These are phyloP conservation scores for Trametes cinnabarina DNA, from an alignment of 768 basidiomycete genomes.

Conservation along the genomic window DNA sequence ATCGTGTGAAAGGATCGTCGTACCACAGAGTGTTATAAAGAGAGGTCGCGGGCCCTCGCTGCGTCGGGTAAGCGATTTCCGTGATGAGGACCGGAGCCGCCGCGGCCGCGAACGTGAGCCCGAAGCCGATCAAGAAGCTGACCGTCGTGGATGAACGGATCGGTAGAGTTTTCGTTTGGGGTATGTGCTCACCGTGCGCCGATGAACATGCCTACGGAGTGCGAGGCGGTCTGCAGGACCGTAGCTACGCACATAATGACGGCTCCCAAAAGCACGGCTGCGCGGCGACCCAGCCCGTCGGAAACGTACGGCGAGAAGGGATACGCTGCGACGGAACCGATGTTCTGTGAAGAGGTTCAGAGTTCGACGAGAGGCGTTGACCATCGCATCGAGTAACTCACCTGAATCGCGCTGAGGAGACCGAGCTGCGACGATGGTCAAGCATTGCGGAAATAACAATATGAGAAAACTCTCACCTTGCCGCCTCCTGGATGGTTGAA, in stretches of 20 bases:
- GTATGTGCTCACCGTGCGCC: slow-evolving; percentile 35
- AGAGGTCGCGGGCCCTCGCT: slow-evolving; percentile 45
- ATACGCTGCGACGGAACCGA: slow-evolving; percentile 38
- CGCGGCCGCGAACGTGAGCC: slow-evolving; percentile 39
- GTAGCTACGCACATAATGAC: slow-evolving; percentile 39
- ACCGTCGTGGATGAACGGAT: slow-evolving; percentile 1
- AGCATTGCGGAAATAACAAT: background rate
- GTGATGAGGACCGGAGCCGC: slow-evolving; percentile 50
- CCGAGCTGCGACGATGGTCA: slow-evolving; percentile 29
- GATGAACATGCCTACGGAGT: slow-evolving; percentile 44
- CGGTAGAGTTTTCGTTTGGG: background rate
- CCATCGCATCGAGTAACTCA: slow-evolving; percentile 13
- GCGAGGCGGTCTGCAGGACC: slow-evolving; percentile 37
- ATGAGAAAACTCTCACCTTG: slow-evolving; percentile 25
- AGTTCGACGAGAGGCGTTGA: background rate
- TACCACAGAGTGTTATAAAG: slow-evolving; percentile 46
- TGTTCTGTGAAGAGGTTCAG: slow-evolving; percentile 29
- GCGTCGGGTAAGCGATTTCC: slow-evolving; percentile 50
- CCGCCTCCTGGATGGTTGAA: slow-evolving; percentile 31
- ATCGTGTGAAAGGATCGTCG: slow-evolving; percentile 7
- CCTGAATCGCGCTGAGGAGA: slow-evolving; percentile 38
- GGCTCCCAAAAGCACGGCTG: slow-evolving; percentile 39
- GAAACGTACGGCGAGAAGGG: slow-evolving; percentile 42
- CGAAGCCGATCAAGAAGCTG: slow-evolving; percentile 43
- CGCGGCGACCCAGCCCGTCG: slow-evolving; percentile 39